Evolutionary conservation across 305 asterid genomes (phyloP).

Genomic region (Fraxinus angustifolia): DNA sequence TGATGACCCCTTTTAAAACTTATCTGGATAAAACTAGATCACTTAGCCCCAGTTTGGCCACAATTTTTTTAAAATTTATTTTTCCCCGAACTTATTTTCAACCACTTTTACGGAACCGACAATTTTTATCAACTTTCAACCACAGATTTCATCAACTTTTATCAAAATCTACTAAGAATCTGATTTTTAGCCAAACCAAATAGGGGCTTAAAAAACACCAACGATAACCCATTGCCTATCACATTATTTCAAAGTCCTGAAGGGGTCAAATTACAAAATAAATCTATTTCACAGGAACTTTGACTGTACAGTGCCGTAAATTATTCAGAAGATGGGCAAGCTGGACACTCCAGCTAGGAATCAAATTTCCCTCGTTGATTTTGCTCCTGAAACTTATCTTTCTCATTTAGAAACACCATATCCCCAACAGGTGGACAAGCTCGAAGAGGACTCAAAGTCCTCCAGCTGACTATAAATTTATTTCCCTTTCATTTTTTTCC

Average conservation of each 20-base stretch:
- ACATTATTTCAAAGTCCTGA: neutral
- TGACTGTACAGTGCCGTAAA: neutral
- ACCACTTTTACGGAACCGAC: neutral
- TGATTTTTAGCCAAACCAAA: neutral
- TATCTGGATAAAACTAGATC: neutral
- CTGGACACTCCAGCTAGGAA: neutral
- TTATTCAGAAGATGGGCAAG: neutral
- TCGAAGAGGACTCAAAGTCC: neutral
- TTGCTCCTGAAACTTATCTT: neutral
- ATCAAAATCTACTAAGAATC: no score
- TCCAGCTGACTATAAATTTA: neutral
- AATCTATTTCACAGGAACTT: neutral
- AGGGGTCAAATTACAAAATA: neutral
- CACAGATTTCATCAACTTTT: neutral
- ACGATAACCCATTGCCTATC: neutral
- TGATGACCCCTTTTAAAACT: neutral
- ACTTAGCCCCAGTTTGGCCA: neutral
- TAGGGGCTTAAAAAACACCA: neutral
- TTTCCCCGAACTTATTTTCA: neutral
- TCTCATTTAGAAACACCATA: neutral
- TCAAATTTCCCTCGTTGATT: neutral
- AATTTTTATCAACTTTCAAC: neutral
- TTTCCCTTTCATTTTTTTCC: neutral
- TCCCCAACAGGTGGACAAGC: neutral
- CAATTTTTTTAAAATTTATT: neutral